These are phyloP conservation scores for Alternaria triticimaculans DNA, from an alignment of 2,329 filamentous ascomycete genomes.

Conservation along the genomic window DNA sequence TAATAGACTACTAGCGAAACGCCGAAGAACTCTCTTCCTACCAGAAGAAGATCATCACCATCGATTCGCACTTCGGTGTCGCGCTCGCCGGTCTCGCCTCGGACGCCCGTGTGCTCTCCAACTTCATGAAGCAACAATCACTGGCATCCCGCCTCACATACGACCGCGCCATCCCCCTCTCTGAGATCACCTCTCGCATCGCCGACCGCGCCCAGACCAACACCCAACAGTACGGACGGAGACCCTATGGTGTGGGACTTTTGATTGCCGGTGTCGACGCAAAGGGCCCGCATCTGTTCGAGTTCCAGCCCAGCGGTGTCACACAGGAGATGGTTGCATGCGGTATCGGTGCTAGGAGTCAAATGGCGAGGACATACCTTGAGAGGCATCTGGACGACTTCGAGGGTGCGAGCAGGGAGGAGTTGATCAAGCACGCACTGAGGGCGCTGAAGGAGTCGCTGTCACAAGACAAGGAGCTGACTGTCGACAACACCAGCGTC, in stretches of 20 bases:
- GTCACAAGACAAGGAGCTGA: slow-evolving; percentile 96
- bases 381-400: slow-evolving; percentile 91
- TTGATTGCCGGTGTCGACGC: slow-evolving; percentile 94
- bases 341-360: slow-evolving; percentile 92
- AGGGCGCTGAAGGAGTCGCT: slow-evolving; percentile 93
- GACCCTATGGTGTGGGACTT: slow-evolving; percentile 93
- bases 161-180: slow-evolving; percentile 89
- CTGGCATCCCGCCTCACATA: slow-evolving; percentile 95
- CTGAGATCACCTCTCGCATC: slow-evolving; percentile 88
- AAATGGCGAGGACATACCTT: slow-evolving; percentile 97
- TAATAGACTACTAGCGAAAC: slow-evolving; percentile 72
- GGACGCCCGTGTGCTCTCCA: slow-evolving; percentile 97
- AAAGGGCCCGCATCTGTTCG: slow-evolving; percentile 92
- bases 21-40: slow-evolving; percentile 99
- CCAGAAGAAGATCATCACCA: slow-evolving; percentile 98
- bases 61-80: slow-evolving; percentile 94
- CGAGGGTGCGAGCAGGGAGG: slow-evolving; percentile 75
- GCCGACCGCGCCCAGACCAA: slow-evolving; percentile 97
- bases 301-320: slow-evolving; percentile 96
- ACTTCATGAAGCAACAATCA: slow-evolving; percentile 99
- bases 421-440: slow-evolving; percentile 89
- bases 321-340: slow-evolving; percentile 97
- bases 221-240: slow-evolving; percentile 96
- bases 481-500: slow-evolving; percentile 94
- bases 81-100: slow-evolving; percentile 96